phyloP scores from a whole-genome alignment of 148 eudicot species.

The Gaultheria prostrata region DNA sequence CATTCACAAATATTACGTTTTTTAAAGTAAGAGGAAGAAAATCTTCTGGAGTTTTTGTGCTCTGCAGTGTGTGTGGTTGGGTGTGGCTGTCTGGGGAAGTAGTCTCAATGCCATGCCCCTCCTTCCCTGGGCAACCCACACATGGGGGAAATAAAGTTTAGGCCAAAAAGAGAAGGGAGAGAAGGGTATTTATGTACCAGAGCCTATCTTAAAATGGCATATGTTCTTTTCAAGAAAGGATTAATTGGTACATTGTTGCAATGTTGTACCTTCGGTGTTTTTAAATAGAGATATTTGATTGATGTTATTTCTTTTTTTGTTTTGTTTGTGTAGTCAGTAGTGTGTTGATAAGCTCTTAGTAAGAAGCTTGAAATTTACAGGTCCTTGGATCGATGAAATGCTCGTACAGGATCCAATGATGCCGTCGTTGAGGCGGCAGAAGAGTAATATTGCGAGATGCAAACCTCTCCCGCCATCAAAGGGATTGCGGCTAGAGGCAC shows the following conservation, averaged over 20 bases:
- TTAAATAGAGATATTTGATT: slow-evolving; percentile 10
- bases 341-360: slow-evolving; percentile 42
- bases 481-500: slow-evolving; percentile 92
- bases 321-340: no score
- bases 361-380: slow-evolving; percentile 71
- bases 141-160: not conserved
- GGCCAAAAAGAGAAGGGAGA: no score
- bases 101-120: not conserved
- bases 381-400: slow-evolving; percentile 82
- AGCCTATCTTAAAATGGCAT: not conserved
- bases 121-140: no score
- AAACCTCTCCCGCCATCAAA: slow-evolving; percentile 97
- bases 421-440: slow-evolving; percentile 62
- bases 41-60: not conserved
- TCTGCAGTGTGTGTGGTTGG: not conserved
- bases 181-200: not conserved
- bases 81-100: not conserved
- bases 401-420: slow-evolving; percentile 92
- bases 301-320: not conserved
- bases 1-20: not conserved
- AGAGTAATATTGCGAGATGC: slow-evolving; percentile 57
- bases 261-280: not conserved
- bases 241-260: not conserved
- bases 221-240: not conserved
- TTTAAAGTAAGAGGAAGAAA: not conserved